A percentile compares a stretch with the other conserved stretches of the same genome.
Evolutionary conservation across 495 filamentous ascomycete genomes (phyloP).

Genomic region (Hypoxylon perforatum): DNA sequence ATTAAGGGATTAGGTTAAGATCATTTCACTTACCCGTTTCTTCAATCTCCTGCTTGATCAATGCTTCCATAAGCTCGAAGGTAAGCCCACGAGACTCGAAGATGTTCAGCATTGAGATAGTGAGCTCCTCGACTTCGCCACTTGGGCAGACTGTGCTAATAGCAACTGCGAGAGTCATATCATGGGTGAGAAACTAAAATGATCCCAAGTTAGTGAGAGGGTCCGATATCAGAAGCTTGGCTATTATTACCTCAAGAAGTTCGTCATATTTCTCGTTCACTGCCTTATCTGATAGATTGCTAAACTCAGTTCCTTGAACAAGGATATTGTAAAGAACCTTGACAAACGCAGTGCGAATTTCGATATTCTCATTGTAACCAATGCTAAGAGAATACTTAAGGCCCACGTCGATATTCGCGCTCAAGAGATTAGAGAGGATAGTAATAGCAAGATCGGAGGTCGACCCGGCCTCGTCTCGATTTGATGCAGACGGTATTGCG

Average conservation of each 20-base stretch:
- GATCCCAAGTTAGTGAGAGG: slow-evolving; percentile 7
- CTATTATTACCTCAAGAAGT: slow-evolving; percentile 62
- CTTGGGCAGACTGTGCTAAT: slow-evolving; percentile 72
- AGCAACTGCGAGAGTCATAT: slow-evolving; percentile 68
- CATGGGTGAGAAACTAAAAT: slow-evolving; percentile 66
- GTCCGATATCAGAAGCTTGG: neutral
- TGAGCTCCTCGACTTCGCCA: slow-evolving; percentile 72
- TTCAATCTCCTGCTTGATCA: slow-evolving; percentile 73
- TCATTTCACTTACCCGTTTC: slow-evolving; percentile 60
- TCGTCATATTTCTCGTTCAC: slow-evolving; percentile 74
- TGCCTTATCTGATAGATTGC: slow-evolving; percentile 69
- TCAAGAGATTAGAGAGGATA: slow-evolving; percentile 72
- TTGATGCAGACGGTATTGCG: slow-evolving; percentile 32
- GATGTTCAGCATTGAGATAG: slow-evolving; percentile 72
- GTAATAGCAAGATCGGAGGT: slow-evolving; percentile 70
- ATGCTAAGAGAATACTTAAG: slow-evolving; percentile 72
- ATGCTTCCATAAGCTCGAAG: slow-evolving; percentile 68
- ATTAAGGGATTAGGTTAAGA: neutral
- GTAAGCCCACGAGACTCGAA: slow-evolving; percentile 70
- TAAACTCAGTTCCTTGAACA: slow-evolving; percentile 74
- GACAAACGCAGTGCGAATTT: slow-evolving; percentile 74
- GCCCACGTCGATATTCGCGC: slow-evolving; percentile 75
- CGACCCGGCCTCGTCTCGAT: slow-evolving; percentile 58
- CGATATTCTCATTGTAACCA: slow-evolving; percentile 73
- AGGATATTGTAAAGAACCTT: slow-evolving; percentile 74